Evolutionary conservation across 2,329 filamentous ascomycete genomes (phyloP), one percentile per base, ranked within the genome.

Genomic region (Harringtonia lauricola): DNA sequence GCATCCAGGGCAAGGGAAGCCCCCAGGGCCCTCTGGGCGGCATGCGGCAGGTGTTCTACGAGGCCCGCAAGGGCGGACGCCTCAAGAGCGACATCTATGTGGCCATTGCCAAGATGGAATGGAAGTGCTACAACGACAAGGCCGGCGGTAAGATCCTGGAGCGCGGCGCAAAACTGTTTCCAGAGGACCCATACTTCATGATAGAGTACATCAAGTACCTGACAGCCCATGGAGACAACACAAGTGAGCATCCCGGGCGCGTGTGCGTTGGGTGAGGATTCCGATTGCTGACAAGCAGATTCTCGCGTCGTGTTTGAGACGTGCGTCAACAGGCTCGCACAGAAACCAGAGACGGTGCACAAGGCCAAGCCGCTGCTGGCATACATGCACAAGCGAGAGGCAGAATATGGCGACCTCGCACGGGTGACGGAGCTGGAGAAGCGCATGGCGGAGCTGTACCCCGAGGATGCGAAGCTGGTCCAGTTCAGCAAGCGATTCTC

Each of bases 111-210:
- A 71, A 94, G 47, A 85, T 98, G 57, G 92, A 98, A 61, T 90
- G 92, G 58, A 82, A 94, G 54, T 94, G 94, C 52, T 98, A 98
- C 63, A 92, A 94, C 57, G 92, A 96, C 55, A 77, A 82, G 1
- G 86, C 92, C 1, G 90, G 89, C 2, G 86, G 84, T 36, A 95
- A 92, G 65, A 96, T 98, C 47, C 94, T 96, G 52, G 92, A 98
- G 59, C 83, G 90, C 37, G 92, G 92, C 18, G 81, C 90, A 50
- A 92, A 87, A 57, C 70, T 98, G 13, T 98, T 96, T 57, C 90
- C 90, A 0, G 86, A 94, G 39, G 90, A 96, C 55, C 89, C 95
- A 59, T 74, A 80, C 46, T 96, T 96, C 63, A 87, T 94, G 50
- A 74, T 98, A 41, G 89, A 96, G 62, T 96, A 98, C 61, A 72